Base-by-base conservation (phyloP, 176 grass and related monocot genomes). In the Cenchrus americanus region DNA sequence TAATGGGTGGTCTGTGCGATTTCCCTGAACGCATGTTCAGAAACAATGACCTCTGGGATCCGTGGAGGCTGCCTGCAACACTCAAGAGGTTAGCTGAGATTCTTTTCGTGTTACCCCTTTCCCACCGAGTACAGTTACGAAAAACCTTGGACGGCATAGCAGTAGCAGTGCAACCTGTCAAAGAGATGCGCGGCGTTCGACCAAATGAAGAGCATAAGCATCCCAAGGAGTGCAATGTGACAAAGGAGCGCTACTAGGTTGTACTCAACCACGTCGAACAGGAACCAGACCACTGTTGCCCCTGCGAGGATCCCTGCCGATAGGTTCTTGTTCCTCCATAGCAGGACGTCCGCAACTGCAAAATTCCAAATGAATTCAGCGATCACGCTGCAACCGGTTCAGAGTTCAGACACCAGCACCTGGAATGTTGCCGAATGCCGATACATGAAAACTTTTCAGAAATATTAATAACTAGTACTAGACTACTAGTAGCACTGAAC, bases 251-350 rank as follows among this genome's bases (percentile, higher is more conserved):
- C 90, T 15, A 94, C 67, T 51, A 90, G 26, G 80, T 92, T 92
- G 85, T 96, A 99, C 75, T 99, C 96, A 24, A 37, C 87, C 26
- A 98, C 91, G 60, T 94, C 87, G 66, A 98, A 96, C 14, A 98
- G 75, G 67, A 96, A 88, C 96, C 96, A 99, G 24, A 89, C 51
- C 50, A 81, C 3, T 3, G 96, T 94, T 11, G 85, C 87, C 5
- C 75, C 93, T 18, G 80, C 89, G 34, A 99, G 86, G 71, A 99
- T 92, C 26, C 86, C 93, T 8, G 85, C 93, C 12, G 96, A 92
- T 47, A 99, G 62, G 24, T 92, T 88, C 60, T 54, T 87, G 58
- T 94, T 18, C 85, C 87, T 87, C 96, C 96, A 99, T 57, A 99
- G 86, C 69, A 99, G 82, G 71, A 96, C 49, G 78, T 99, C 87